Evolutionary conservation across 345 rosid genomes (phyloP).

Genomic region (Anacardium occidentale): DNA sequence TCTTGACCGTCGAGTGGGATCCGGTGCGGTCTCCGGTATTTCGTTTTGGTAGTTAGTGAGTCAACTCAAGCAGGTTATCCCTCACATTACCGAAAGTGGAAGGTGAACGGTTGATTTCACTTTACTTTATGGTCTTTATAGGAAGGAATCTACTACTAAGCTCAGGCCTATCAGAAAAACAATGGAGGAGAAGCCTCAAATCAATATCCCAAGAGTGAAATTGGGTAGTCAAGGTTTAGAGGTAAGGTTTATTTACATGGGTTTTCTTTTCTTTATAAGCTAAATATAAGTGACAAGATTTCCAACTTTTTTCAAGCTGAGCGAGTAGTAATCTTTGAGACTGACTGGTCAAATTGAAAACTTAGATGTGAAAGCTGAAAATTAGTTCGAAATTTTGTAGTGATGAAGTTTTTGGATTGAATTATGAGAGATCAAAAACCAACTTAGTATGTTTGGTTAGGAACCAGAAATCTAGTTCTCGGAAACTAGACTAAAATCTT

Average conservation of each 20-base stretch:
- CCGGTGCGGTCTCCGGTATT: too few relatives aligned
- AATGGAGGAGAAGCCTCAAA: conserved; percentile 21
- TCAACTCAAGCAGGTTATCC: not conserved
- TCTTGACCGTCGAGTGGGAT: too few relatives aligned
- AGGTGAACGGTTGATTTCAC: not conserved
- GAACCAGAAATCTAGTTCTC: too few relatives aligned
- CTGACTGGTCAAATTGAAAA: not conserved
- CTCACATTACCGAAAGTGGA: not conserved
- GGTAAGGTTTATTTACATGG: conserved; percentile 16
- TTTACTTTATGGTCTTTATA: not conserved
- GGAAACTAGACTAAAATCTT: too few relatives aligned
- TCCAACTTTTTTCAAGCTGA: too few relatives aligned
- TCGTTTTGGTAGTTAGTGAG: not conserved
- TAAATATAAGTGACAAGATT: too few relatives aligned
- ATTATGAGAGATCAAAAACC: not conserved
- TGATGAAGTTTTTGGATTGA: not conserved
- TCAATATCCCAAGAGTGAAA: conserved; percentile 31
- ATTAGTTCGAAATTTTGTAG: too few relatives aligned
- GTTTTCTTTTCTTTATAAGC: not conserved
- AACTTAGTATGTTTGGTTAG: too few relatives aligned
- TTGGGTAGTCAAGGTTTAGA: conserved; percentile 39
- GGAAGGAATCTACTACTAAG: not conserved
- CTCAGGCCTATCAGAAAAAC: not conserved
- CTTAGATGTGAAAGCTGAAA: not conserved
- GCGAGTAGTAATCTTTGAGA: not conserved